Evolutionary conservation across 2,329 filamentous ascomycete genomes (phyloP).

Genomic region (Penicillium sp.): DNA sequence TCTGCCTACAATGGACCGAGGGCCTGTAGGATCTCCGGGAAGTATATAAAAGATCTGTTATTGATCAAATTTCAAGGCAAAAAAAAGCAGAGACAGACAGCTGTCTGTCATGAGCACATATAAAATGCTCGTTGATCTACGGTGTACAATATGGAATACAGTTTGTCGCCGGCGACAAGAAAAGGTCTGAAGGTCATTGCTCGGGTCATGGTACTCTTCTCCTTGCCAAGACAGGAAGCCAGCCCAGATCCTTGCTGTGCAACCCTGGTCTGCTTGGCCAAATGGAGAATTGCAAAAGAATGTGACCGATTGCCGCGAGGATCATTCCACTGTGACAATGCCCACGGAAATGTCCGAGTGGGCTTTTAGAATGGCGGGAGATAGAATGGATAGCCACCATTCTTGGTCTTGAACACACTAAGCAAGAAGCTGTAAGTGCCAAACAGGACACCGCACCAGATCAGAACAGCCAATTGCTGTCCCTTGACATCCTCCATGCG

Average conservation of each 20-base stretch:
- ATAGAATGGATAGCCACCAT: conserved; percentile 91
- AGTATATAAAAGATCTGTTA: background rate
- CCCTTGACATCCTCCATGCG: conserved; percentile 76
- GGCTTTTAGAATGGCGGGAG: conserved; percentile 81
- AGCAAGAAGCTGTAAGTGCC: conserved; percentile 92
- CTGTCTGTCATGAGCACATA: background rate
- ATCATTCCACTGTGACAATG: background rate
- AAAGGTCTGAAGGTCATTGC: background rate
- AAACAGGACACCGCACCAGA: conserved; percentile 79
- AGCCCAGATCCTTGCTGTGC: background rate
- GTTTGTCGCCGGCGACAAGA: conserved; percentile 24
- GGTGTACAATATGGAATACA: conserved; percentile 21
- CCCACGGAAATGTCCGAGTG: background rate
- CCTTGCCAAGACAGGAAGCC: background rate
- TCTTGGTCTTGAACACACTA: conserved; percentile 93
- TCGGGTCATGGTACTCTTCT: background rate
- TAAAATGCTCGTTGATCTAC: conserved; percentile 22
- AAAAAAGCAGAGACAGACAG: background rate
- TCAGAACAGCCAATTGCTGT: conserved; percentile 81
- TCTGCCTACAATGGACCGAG: background rate
- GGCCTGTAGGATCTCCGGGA: background rate
- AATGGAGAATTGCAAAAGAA: background rate
- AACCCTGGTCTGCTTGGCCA: background rate
- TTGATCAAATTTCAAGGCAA: background rate
- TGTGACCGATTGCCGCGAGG: background rate